These are phyloP conservation scores for Paraconiothyrium brasiliense DNA, from an alignment of 2,329 filamentous ascomycete species.

Conservation along the genomic window DNA sequence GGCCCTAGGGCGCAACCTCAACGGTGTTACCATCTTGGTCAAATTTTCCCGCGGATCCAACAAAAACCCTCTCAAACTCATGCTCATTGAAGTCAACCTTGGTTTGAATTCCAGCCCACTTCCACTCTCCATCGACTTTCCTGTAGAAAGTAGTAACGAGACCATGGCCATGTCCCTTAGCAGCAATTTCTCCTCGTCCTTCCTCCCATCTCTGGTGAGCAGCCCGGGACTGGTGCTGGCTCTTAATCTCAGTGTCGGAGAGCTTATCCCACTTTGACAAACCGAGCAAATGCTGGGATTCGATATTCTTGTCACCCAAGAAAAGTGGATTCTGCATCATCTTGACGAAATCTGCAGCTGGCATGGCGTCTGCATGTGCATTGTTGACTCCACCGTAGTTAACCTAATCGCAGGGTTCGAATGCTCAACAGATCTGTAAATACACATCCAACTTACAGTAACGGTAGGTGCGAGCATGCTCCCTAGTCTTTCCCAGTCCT, in stretches of 20 bases:
- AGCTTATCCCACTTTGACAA: constrained; percentile 9
- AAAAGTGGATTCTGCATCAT: constrained; percentile 6
- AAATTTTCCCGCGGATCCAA: constrained; percentile 3
- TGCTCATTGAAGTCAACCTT: constrained; percentile 8
- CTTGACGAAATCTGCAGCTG: constrained; percentile 3
- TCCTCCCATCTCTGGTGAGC: constrained; percentile 5
- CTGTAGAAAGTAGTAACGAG: constrained; percentile 4
- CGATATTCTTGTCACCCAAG: constrained; percentile 1
- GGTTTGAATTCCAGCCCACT: constrained; percentile 8
- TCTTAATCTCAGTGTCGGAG: constrained; percentile 4
- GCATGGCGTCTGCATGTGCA: constrained; percentile 3
- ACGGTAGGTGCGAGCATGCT: constrained; percentile 3
- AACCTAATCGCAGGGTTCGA: neutral
- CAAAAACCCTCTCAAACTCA: constrained; percentile 8
- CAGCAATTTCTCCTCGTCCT: constrained; percentile 4
- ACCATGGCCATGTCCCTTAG: constrained; percentile 2
- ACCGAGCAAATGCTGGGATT: constrained; percentile 5
- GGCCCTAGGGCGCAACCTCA: neutral
- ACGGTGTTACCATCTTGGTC: constrained; percentile 4
- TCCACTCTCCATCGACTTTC: neutral
- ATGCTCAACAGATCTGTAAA: neutral
- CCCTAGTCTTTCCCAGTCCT: constrained; percentile 7
- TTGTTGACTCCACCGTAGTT: constrained; percentile 5
- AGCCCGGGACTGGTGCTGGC: constrained; percentile 4
- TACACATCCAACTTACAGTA: neutral